Conservation (phyloP, 306 rosid genomes). For the Malus sylvestris region DNA sequence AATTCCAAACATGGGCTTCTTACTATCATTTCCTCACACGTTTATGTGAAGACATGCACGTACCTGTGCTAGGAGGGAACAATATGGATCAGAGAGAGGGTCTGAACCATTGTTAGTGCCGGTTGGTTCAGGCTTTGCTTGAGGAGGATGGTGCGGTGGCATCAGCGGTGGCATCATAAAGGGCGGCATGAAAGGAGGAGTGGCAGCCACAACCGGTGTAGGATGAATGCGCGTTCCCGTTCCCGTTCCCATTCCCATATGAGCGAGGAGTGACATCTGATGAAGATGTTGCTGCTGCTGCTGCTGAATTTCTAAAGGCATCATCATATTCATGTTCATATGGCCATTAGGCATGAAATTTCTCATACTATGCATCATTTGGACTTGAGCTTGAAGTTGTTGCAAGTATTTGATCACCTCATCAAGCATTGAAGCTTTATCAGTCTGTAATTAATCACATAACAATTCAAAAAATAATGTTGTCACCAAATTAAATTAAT, state of each 20-base stretch:
- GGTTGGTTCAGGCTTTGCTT: constrained; percentile 19
- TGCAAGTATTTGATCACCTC: constrained; percentile 54
- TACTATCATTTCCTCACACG: not conserved
- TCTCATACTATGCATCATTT: constrained; percentile 33
- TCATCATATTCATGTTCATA: constrained; percentile 29
- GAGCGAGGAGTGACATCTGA: constrained; percentile 50
- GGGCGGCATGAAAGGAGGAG: constrained; percentile 15
- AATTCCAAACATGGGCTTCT: not conserved
- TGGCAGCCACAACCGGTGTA: not conserved
- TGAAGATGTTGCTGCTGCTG: constrained; percentile 25
- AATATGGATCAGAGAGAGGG: constrained; percentile 29
- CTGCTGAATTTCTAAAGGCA: constrained; percentile 45
- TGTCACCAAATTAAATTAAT: not conserved
- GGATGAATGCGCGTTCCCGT: constrained; percentile 27
- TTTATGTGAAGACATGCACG: not conserved
- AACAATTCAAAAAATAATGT: not conserved
- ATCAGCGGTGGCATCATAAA: constrained; percentile 28
- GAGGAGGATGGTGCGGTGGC: constrained; percentile 12
- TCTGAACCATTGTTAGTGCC: constrained; percentile 10
- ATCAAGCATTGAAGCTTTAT: constrained; percentile 64
- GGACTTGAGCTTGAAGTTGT: constrained; percentile 51
- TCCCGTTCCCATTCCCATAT: constrained; percentile 35
- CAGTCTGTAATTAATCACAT: constrained; percentile 28
- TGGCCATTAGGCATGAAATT: constrained; percentile 13
- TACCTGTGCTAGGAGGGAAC: constrained; percentile 38